These are phyloP conservation scores for Talaromyces sp. DNA, from an alignment of 2,329 filamentous ascomycete species.

Conservation along the genomic window DNA sequence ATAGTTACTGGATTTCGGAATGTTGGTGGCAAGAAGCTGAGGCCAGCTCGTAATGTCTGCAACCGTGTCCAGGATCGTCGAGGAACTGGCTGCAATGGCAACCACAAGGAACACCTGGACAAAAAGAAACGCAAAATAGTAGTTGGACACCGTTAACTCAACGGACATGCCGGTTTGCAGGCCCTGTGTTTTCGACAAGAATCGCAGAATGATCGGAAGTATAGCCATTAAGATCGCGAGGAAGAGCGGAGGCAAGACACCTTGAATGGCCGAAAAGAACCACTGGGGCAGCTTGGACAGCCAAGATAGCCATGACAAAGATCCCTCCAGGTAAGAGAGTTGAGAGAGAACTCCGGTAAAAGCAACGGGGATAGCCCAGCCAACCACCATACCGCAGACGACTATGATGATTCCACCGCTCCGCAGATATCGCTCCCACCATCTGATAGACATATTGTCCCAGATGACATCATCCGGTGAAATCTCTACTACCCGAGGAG, in stretches of 20 bases:
- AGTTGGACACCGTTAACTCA: slow-evolving; percentile 79
- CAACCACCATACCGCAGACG: slow-evolving; percentile 70
- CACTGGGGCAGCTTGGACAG: slow-evolving; percentile 57
- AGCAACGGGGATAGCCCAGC: slow-evolving; percentile 87
- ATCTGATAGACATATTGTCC: slow-evolving; percentile 94
- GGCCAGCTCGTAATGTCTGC: slow-evolving; percentile 66
- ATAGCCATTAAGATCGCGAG: slow-evolving; percentile 74
- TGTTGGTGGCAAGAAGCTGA: slow-evolving; percentile 65
- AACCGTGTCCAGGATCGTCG: slow-evolving; percentile 60
- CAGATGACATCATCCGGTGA: slow-evolving; percentile 88
- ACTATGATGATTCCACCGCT: slow-evolving; percentile 60
- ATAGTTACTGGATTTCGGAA: slow-evolving; percentile 87
- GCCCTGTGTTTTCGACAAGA: slow-evolving; percentile 69
- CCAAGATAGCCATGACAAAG: slow-evolving; percentile 66
- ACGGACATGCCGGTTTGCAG: slow-evolving; percentile 75
- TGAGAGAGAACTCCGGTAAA: slow-evolving; percentile 82
- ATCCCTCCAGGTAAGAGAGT: slow-evolving; percentile 62
- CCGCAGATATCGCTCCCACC: slow-evolving; percentile 85
- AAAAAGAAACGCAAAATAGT: slow-evolving; percentile 92
- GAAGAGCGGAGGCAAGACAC: slow-evolving; percentile 76
- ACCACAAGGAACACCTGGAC: slow-evolving; percentile 93
- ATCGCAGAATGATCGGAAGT: slow-evolving; percentile 71
- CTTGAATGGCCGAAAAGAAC: slow-evolving; percentile 67
- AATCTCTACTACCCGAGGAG: slow-evolving; percentile 86
- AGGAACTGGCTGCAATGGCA: slow-evolving; percentile 72